Percentiles rank a stretch among this genome's conserved stretches.
phyloP scores from a whole-genome alignment of 2,329 filamentous ascomycete species.

The Pseudogymnoascus verrucosus region DNA sequence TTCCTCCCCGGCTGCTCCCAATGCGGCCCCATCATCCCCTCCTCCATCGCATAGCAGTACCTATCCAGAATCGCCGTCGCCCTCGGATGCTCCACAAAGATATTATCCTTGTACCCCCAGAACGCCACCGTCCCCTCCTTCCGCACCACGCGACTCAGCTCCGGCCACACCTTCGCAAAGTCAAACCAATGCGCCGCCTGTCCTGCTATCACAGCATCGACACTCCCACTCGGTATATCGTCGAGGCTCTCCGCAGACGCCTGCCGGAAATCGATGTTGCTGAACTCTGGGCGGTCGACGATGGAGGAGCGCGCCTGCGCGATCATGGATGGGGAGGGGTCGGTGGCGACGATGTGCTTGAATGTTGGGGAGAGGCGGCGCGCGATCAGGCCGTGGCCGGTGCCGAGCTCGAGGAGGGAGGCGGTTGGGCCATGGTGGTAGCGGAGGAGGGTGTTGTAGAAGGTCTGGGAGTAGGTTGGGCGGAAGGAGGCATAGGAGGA shows the following conservation, averaged over 20 bases:
- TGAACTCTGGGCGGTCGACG: constrained; percentile 13
- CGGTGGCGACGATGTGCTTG: constrained; percentile 41
- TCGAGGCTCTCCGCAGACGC: constrained; percentile 46
- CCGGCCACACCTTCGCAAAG: constrained; percentile 45
- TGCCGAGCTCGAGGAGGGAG: constrained; percentile 50
- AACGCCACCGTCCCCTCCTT: constrained; percentile 52
- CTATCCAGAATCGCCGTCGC: constrained; percentile 46
- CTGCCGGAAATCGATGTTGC: constrained; percentile 42
- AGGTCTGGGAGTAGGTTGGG: constrained; percentile 46
- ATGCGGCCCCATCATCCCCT: constrained; percentile 46
- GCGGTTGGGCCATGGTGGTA: constrained; percentile 40
- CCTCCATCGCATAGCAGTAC: constrained; percentile 46
- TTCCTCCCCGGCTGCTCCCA: constrained; percentile 55
- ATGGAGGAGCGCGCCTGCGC: constrained; percentile 39
- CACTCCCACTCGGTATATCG: constrained; percentile 38
- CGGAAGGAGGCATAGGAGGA: constrained; percentile 52
- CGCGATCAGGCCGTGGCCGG: constrained; percentile 52
- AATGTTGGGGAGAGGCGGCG: constrained; percentile 48
- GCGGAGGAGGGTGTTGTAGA: constrained; percentile 45
- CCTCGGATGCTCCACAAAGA: constrained; percentile 44
- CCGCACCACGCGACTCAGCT: constrained; percentile 45
- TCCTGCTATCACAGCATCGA: constrained; percentile 44
- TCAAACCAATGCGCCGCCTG: constrained; percentile 64
- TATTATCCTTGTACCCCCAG: constrained; percentile 59
- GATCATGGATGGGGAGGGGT: constrained; percentile 52